Evolutionary conservation across 2,329 filamentous ascomycete species (phyloP), one percentile per base, ranked within the genome.

Genomic region (Lasiodiplodia hormozganensis): DNA sequence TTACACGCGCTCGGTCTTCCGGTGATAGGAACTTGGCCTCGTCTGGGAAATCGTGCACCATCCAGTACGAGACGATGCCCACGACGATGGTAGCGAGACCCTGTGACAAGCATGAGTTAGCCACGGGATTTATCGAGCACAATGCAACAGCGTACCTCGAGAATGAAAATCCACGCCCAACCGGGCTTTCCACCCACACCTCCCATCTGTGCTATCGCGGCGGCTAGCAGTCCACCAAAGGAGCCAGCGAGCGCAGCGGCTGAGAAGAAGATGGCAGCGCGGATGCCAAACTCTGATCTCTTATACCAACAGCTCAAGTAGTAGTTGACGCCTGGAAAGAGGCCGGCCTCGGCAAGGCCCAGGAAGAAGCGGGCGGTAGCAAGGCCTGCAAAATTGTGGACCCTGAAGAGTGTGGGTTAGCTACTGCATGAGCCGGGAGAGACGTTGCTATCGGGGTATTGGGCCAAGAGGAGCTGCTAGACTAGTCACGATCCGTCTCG

Each of bases 261-360:
- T 0, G 91, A 93, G 82, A 96, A 96, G 83, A 96, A 95, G 68
- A 94, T 88, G 16, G 92, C 91, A 70, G 91, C 89, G 43, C 93
- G 88, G n/a, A 93, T 85, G 62, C 92, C 93, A 67, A 96, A 91
- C 74, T 96, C 93, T 18, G 85, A 87, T 43, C 92, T 85, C 75
- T 88, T 90, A 74, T 96, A 97, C 93, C 93, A 96, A 76, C 91
- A 94, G 0, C 89, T 92, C 0, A 96, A 85, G 75, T 94, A 94
- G 78, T 93, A 95, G 72, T 91, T 92, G 18, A 94, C 87, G 2
- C 83, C 83, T 0, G 83, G 84, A 62, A 85, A 85, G 0, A 95
- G 83, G 7, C 92, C 92, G 10, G 92, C 84, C 77, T 96, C 92
- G 18, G 87, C 86, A 25, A 94, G 81, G 28, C 92, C 92, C 0